Base-by-base conservation (phyloP, 768 basidiomycete genomes). In the Pleurotus giganteus region DNA sequence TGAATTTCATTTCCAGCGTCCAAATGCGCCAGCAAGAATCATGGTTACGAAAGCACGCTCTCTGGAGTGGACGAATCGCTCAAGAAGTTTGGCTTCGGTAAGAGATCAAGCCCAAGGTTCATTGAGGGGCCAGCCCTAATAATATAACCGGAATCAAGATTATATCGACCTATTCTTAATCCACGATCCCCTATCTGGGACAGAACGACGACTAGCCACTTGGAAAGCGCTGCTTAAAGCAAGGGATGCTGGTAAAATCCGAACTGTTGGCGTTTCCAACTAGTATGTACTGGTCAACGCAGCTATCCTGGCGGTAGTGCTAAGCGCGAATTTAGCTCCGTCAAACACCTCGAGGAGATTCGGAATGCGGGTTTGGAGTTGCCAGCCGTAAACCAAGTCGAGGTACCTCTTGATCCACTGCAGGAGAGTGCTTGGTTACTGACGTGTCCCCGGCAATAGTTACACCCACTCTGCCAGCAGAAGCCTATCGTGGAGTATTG, bases 401-500 rank as follows among this genome's bases (percentile, higher is more conserved):
- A 93, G 79, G 90, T 83, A 63, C 29, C 71, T 60, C n/a, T 24
- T 2, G 45, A 28, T 21, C 12, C 23, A 39, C 32, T 51, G 19
- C 26, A 24, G 39, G 23, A 47, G 32, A 17, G 21, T 15, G 9
- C 17, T 24, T 37, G 26, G 31, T 46, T 46, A 44, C 56, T 58
- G 61, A 50, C 15, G 53, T 5, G 28, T 51, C 29, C 15, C 31
- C 53, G 42, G 44, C 43, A 32, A n/a, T 61, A 91, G 89, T 73
- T 92, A 17, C 90, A 92, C 59, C 90, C 91, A 0, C 78, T 86
- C 56, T 93, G 89, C 69, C 92, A 94, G 64, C 91, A 94, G 62
- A 79, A 75, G 37, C 77, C 83, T 5, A 90, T 94, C 54, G 89
- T 89, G 15, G 77, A 85, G 4, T 94, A 88, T 66, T 92, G 90